A percentile compares a stretch with the other conserved stretches of the same genome.
Evolutionary conservation across 495 filamentous ascomycete species (phyloP).

Genomic region (Aspergillus olivimuriae): DNA sequence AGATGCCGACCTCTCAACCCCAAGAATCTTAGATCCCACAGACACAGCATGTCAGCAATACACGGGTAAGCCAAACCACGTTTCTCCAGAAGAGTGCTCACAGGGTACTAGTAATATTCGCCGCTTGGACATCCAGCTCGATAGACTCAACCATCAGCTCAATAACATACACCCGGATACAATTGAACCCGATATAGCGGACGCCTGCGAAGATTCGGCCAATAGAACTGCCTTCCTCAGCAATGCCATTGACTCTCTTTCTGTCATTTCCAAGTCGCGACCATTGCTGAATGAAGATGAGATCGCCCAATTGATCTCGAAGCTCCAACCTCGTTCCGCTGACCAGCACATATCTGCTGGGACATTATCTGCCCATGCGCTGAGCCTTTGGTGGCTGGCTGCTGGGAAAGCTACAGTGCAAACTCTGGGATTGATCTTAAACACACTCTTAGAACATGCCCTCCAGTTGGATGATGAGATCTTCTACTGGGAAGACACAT

Average conservation of each 20-base stretch:
- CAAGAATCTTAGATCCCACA: no score
- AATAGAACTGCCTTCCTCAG: no score
- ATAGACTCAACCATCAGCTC: slow-evolving; percentile 56
- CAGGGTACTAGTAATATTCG: slow-evolving; percentile 63
- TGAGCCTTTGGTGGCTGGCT: slow-evolving; percentile 81
- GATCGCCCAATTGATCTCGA: slow-evolving; percentile 52
- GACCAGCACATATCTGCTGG: slow-evolving; percentile 16
- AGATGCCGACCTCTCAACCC: no score
- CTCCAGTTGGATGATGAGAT: slow-evolving; percentile 78
- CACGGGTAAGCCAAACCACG: no score
- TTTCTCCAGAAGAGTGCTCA: no score
- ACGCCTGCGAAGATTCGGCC: no score
- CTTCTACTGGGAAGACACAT: slow-evolving; percentile 85
- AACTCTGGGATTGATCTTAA: slow-evolving; percentile 70
- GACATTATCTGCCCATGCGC: slow-evolving; percentile 42
- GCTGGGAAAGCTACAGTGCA: slow-evolving; percentile 82
- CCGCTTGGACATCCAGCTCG: slow-evolving; percentile 71
- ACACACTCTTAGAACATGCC: slow-evolving; percentile 68
- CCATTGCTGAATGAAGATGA: slow-evolving; percentile 43
- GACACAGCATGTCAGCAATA: no score
- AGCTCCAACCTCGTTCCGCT: slow-evolving; percentile 39
- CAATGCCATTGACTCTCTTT: slow-evolving; percentile 61
- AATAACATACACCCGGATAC: slow-evolving; percentile 11
- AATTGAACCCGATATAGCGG: no score
- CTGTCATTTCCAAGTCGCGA: slow-evolving; percentile 53